Evolutionary conservation across 2,329 filamentous ascomycete genomes (phyloP), one percentile per base, ranked within the genome.

Genomic region (Apiospora arundinis): DNA sequence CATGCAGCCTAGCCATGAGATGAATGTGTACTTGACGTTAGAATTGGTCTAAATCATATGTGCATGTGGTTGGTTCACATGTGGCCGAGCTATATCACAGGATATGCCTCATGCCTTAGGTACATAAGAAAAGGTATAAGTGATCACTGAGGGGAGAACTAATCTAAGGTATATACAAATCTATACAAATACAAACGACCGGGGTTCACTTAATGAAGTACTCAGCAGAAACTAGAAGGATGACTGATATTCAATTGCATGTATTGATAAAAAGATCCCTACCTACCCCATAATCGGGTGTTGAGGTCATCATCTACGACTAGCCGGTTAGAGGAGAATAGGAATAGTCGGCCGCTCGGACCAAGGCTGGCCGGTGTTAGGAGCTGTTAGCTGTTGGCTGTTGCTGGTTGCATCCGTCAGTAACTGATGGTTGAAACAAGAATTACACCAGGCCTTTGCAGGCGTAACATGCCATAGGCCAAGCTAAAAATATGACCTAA

Each of bases 301-400:
- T 63, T 63, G 56, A 63, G 56, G 56, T 63, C 56, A 63, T 63
- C 28, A 40, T 23, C 18, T 63, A 40, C 32, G n/a, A n/a, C 32
- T 40, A 63, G 56, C 21, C 56, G 18, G 56, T 32, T 32, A 12
- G n/a, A 40, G 32, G 42, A 16, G n/a, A n/a, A 32, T 12, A 16
- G 16, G 56, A 63, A 40, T n/a, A 40, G 56, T 63, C 4, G 21
- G 14, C 56, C 18, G 56, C 56, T 63, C 32, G 56, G 56, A n/a
- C 56, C 56, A 63, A 23, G 18, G 37, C n/a, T 12, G 32, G 9
- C 4, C 32, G 18, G 56, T 9, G 18, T 40, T 40, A 63, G 52
- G 52, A 37, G 52, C 12, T 32, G 25, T 2, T 7, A 32, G 25
- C 25, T n/a, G 32, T 32, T 32, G 32, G 32, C 32, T 32, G 32